Percentiles rank a stretch among this genome's conserved stretches.
Evolutionary conservation across 2,329 filamentous ascomycete genomes (phyloP).

Genomic region (Epichloe uncinata): DNA sequence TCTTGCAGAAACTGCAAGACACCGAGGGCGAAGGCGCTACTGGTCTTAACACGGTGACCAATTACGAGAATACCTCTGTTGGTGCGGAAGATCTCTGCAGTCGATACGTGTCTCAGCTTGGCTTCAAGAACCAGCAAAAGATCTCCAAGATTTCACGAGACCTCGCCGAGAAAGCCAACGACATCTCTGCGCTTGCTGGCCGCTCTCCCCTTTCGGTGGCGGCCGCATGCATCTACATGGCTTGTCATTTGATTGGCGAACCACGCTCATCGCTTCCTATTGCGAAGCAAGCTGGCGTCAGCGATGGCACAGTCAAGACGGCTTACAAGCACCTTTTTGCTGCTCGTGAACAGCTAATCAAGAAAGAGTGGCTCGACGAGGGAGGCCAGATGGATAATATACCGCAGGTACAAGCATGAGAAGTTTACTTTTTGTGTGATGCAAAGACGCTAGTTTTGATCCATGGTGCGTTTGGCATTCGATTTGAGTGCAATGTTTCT

Average conservation of each 20-base stretch:
- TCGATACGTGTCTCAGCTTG: constrained; percentile 78
- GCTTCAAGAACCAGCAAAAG: constrained; percentile 54
- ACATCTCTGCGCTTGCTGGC: constrained; percentile 71
- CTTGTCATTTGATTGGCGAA: constrained; percentile 73
- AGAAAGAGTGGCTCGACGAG: constrained; percentile 59
- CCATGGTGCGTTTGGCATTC: background rate
- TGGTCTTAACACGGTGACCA: constrained; percentile 44
- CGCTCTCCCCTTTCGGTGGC: constrained; percentile 90
- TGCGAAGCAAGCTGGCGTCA: constrained; percentile 71
- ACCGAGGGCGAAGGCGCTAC: constrained; percentile 31
- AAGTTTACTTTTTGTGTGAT: background rate
- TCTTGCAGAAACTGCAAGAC: constrained; percentile 63
- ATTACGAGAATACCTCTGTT: constrained; percentile 66
- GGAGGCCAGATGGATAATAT: constrained; percentile 61
- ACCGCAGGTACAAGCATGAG: constrained; percentile 32
- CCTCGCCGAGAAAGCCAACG: constrained; percentile 64
- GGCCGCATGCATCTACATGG: constrained; percentile 94
- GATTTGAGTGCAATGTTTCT: background rate
- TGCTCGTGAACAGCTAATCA: constrained; percentile 60
- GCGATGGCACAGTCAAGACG: constrained; percentile 91
- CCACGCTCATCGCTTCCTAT: constrained; percentile 77
- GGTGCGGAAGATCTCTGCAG: constrained; percentile 74
- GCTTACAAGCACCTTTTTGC: constrained; percentile 82
- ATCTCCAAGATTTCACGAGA: constrained; percentile 70
- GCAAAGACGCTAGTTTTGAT: background rate